Conservation (phyloP, 2,329 filamentous ascomycete genomes). For the Arthrobotrys megalospora region DNA sequence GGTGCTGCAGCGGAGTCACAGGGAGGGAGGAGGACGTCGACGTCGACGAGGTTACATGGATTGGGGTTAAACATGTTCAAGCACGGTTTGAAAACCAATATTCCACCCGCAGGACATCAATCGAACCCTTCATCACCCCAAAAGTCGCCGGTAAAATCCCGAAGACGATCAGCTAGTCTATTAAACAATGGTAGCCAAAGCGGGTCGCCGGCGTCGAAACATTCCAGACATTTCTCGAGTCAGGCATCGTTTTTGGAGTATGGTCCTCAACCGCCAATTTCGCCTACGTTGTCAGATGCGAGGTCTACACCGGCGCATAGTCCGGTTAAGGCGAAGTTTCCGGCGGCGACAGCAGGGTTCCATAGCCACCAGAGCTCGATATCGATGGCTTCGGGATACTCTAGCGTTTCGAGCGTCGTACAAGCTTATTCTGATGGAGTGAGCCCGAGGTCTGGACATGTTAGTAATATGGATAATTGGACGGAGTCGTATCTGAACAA, state of each 20-base stretch:
- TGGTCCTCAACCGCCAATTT: slow-evolving; percentile 55
- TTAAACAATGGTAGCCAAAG: slow-evolving; percentile 25
- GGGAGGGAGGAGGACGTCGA: slow-evolving; percentile 7
- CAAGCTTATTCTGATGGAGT: slow-evolving; percentile 35
- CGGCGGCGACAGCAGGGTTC: neutral
- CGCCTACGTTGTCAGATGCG: slow-evolving; percentile 45
- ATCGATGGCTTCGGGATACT: slow-evolving; percentile 23
- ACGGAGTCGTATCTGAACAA: slow-evolving; percentile 58
- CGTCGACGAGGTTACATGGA: slow-evolving; percentile 47
- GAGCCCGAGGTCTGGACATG: slow-evolving; percentile 46
- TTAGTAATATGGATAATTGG: slow-evolving; percentile 55
- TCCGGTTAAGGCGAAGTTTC: slow-evolving; percentile 35
- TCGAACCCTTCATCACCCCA: slow-evolving; percentile 48
- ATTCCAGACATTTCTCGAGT: slow-evolving; percentile 54
- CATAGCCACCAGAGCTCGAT: slow-evolving; percentile 50
- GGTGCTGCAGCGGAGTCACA: slow-evolving; percentile 6
- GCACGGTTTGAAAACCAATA: slow-evolving; percentile 42
- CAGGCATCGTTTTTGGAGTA: slow-evolving; percentile 41
- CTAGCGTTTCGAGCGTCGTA: slow-evolving; percentile 28
- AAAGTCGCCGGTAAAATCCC: slow-evolving; percentile 47
- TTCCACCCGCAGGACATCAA: slow-evolving; percentile 18
- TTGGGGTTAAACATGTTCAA: slow-evolving; percentile 59
- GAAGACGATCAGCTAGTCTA: slow-evolving; percentile 47
- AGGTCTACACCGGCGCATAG: slow-evolving; percentile 43
- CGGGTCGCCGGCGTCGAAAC: slow-evolving; percentile 44